Percentiles rank a stretch among this genome's conserved stretches.
phyloP scores from a whole-genome alignment of 768 basidiomycete genomes.

The Lactarius tabidus region DNA sequence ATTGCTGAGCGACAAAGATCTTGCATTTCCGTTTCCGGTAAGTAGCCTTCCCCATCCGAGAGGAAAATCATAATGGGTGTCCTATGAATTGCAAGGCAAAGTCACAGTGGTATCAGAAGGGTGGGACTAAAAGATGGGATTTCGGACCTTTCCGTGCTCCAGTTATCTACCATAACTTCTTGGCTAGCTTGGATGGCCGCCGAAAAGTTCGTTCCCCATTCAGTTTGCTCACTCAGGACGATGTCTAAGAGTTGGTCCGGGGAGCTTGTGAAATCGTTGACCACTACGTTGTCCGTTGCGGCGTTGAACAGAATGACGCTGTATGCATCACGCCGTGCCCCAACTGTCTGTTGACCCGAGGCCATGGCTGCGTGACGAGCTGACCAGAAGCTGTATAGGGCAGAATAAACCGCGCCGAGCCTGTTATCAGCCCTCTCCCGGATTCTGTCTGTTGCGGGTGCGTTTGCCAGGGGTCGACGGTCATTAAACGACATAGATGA shows the following conservation, averaged over 20 bases:
- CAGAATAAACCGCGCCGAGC: not conserved
- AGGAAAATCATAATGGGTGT: not conserved
- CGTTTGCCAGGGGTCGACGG: conserved; percentile 31
- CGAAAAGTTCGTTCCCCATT: conserved; percentile 43
- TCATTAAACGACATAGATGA: conserved; percentile 27
- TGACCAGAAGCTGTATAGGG: not conserved
- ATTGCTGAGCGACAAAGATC: conserved; percentile 42
- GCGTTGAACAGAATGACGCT: not conserved
- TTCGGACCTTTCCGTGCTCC: conserved; percentile 47
- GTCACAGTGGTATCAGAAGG: not conserved
- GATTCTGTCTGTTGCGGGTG: not conserved
- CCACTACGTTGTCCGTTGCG: not conserved
- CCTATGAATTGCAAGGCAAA: not conserved
- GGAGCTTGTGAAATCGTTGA: not conserved
- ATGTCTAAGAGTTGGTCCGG: not conserved
- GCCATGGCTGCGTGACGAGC: not conserved
- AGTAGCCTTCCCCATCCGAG: not conserved
- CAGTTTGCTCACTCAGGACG: conserved; percentile 21
- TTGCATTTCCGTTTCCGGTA: conserved; percentile 36
- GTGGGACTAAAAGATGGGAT: conserved; percentile 15
- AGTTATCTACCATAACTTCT: conserved; percentile 40
- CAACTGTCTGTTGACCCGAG: not conserved
- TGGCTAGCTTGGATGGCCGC: conserved; percentile 39
- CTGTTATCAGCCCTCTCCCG: not conserved
- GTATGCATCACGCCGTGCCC: not conserved